phyloP scores from a whole-genome alignment of 2,329 filamentous ascomycete species.

The Epichloe coenophiala region DNA sequence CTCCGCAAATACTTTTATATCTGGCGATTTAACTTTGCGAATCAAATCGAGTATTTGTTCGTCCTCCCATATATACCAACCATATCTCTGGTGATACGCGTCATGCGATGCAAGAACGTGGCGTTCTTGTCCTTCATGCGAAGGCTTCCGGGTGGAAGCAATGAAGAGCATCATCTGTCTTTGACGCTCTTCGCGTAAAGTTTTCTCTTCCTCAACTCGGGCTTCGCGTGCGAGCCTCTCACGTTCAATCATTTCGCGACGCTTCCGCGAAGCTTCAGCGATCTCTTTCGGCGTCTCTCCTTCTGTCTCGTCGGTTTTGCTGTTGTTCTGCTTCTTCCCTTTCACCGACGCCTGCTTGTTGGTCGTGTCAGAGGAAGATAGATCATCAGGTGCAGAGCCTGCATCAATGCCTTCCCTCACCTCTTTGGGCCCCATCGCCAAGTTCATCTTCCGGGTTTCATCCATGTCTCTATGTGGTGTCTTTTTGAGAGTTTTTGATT shows the following conservation, averaged over 20 bases:
- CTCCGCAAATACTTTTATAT: conserved; percentile 5
- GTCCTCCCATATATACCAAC: conserved; percentile 16
- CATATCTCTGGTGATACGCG: conserved; percentile 11
- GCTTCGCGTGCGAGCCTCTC: not conserved
- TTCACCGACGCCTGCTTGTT: not conserved
- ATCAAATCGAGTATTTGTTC: conserved; percentile 13
- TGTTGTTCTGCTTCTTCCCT: not conserved
- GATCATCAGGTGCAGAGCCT: not conserved
- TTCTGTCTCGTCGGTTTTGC: not conserved
- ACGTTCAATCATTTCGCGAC: not conserved
- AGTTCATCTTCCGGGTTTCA: not conserved
- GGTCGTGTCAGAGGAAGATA: not conserved
- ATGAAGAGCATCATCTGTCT: conserved; percentile 9
- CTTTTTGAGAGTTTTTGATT: no score
- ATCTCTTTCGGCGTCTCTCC: not conserved
- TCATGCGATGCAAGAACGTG: not conserved
- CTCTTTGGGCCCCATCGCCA: no score
- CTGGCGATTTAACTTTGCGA: conserved; percentile 8
- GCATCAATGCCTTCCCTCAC: no score
- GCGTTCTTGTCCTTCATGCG: conserved; percentile 1
- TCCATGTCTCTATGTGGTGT: no score
- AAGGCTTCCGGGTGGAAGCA: conserved; percentile 5
- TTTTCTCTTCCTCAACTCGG: conserved; percentile 2
- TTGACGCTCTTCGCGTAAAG: not conserved
- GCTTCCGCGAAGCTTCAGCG: not conserved